These are phyloP conservation scores for Fusarium sp. DNA, from an alignment of 2,329 filamentous ascomycete species.

Conservation along the genomic window DNA sequence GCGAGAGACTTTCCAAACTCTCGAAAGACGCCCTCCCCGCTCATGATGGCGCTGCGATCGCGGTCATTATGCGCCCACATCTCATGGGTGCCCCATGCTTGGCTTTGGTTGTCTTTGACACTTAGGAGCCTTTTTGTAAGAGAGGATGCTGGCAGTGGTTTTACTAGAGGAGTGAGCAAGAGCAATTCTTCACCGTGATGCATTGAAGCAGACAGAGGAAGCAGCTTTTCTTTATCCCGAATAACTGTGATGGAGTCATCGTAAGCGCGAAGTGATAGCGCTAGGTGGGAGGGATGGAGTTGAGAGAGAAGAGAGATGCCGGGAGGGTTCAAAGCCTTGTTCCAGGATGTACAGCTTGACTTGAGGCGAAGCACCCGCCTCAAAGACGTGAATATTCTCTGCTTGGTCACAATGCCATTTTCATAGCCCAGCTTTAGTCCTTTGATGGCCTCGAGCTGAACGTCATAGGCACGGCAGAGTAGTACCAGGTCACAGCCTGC, in stretches of 20 bases:
- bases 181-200: conserved; percentile 91
- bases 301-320: conserved; percentile 83
- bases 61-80: conserved; percentile 70
- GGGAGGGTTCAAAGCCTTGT: conserved; percentile 89
- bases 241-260: conserved; percentile 95
- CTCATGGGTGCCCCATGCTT: conserved; percentile 64
- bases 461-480: conserved; percentile 88
- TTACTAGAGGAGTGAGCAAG: conserved; percentile 89
- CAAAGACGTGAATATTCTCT: conserved; percentile 85
- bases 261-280: conserved; percentile 88
- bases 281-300: conserved; percentile 86
- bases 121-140: conserved; percentile 81
- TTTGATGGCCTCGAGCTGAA: conserved; percentile 92
- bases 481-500: conserved; percentile 94
- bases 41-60: conserved; percentile 80
- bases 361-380: conserved; percentile 86
- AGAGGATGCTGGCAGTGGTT: conserved; percentile 91
- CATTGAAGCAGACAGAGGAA: conserved; percentile 87
- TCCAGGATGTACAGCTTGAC: conserved; percentile 88
- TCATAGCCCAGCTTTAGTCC: conserved; percentile 91
- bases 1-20: conserved; percentile 92
- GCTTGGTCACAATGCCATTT: conserved; percentile 88
- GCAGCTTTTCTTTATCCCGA: conserved; percentile 86
- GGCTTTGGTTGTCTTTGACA: conserved; percentile 58
- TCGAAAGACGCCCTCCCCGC: conserved; percentile 92